Percentiles rank a stretch among this genome's conserved stretches.
Conservation (phyloP, 2,329 filamentous ascomycete genomes). For the Leptosphaerulina australis region DNA sequence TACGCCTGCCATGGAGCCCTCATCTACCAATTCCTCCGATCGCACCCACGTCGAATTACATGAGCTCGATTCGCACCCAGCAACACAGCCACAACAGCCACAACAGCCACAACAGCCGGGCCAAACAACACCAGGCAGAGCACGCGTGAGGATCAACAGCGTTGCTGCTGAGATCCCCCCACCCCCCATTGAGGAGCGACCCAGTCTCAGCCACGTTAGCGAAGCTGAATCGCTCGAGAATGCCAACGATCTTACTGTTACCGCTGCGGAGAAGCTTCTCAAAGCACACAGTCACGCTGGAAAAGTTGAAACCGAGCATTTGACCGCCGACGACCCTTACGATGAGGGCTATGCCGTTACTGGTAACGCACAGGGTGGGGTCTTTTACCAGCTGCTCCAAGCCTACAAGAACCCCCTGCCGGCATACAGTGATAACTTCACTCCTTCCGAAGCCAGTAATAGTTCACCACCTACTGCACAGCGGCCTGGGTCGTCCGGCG, state of each 20-base stretch:
- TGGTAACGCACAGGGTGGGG: constrained; percentile 36
- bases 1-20: constrained; percentile 24
- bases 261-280: constrained; percentile 32
- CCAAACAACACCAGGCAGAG: constrained; percentile 17
- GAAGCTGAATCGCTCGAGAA: constrained; percentile 21
- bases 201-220: constrained; percentile 22
- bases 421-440: constrained; percentile 4
- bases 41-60: constrained; percentile 15
- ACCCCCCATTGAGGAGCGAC: constrained; percentile 4
- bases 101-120: constrained; percentile 21
- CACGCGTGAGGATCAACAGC: constrained; percentile 39
- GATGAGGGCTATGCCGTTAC: constrained; percentile 32
- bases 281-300: constrained; percentile 27
- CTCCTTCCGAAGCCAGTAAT: constrained; percentile 25
- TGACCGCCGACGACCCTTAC: constrained; percentile 15
- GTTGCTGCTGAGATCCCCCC: constrained; percentile 31
- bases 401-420: constrained; percentile 37
- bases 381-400: constrained; percentile 43
- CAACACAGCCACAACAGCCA: constrained; percentile 6
- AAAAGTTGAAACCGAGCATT: constrained; percentile 2
- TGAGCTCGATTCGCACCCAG: constrained; percentile 3
- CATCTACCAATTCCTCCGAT: constrained; percentile 21
- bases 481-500: constrained; percentile 25
- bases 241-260: constrained; percentile 20
- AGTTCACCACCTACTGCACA: constrained; percentile 19